Conservation (phyloP, 306 rosid genomes). For the Lotus japonicus region DNA sequence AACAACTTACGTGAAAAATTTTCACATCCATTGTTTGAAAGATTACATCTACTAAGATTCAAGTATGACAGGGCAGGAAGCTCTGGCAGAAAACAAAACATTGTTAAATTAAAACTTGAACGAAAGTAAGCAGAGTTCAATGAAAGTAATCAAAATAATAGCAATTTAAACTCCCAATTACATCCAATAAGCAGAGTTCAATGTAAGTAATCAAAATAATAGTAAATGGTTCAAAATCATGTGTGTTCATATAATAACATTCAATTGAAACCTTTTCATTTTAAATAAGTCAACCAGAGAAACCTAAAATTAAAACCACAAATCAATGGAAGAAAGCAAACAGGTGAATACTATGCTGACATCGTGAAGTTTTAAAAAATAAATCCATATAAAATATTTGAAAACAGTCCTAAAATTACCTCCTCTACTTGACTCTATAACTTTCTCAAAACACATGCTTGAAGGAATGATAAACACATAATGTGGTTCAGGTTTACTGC, state of each 20-base stretch:
- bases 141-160: not conserved
- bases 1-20: conserved; percentile 58
- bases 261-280: not conserved
- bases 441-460: too few species aligned
- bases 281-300: not conserved
- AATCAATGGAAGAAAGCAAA: not conserved
- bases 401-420: too few species aligned
- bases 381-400: too few species aligned
- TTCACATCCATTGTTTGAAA: conserved; percentile 58
- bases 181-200: not conserved
- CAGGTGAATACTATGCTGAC: too few species aligned
- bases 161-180: not conserved
- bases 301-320: not conserved
- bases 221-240: not conserved
- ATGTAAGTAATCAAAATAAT: not conserved
- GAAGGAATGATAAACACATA: not conserved
- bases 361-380: too few species aligned
- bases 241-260: not conserved
- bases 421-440: too few species aligned
- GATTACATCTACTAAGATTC: conserved; percentile 68
- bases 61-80: conserved; percentile 51
- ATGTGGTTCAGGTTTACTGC: not conserved
- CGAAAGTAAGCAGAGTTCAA: not conserved
- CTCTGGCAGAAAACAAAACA: conserved; percentile 39
- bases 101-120: conserved; percentile 13